phyloP scores from a whole-genome alignment of 345 rosid genomes.

The Eucalyptus sp. region DNA sequence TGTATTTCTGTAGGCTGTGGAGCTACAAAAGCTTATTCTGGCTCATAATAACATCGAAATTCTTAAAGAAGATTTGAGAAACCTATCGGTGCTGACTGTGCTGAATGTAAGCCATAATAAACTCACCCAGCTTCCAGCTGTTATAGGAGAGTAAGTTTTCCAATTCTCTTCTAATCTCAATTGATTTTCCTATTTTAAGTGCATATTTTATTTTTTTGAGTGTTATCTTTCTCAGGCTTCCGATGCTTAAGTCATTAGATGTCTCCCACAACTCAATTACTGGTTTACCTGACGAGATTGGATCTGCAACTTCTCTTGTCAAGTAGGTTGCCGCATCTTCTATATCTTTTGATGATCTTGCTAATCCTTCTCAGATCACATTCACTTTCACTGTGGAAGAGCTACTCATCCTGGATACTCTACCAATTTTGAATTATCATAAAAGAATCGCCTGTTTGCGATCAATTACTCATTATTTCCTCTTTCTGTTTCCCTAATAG shows the following conservation, averaged over 20 bases:
- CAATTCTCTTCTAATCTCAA: not conserved
- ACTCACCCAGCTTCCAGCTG: slow-evolving; percentile 59
- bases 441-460: not conserved
- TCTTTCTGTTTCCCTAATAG: not conserved
- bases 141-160: slow-evolving; percentile 70
- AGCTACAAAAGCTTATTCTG: slow-evolving; percentile 79
- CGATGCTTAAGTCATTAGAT: slow-evolving; percentile 69
- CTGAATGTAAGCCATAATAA: slow-evolving; percentile 79
- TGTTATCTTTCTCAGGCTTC: slow-evolving; percentile 41
- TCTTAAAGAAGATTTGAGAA: slow-evolving; percentile 68
- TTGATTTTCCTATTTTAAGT: not conserved
- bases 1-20: slow-evolving; percentile 49
- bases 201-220: not conserved
- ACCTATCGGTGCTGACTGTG: slow-evolving; percentile 50
- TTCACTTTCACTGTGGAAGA: not conserved
- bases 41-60: slow-evolving; percentile 78
- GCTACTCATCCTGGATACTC: not conserved
- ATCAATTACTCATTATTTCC: not conserved
- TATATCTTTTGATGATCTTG: not conserved
- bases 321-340: slow-evolving; percentile 38
- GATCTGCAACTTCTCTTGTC: slow-evolving; percentile 72
- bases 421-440: not conserved
- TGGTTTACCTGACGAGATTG: slow-evolving; percentile 69
- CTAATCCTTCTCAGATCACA: not conserved
- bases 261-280: slow-evolving; percentile 57